phyloP scores from a whole-genome alignment of 2,329 filamentous ascomycete species.

The Knufia petricola region DNA sequence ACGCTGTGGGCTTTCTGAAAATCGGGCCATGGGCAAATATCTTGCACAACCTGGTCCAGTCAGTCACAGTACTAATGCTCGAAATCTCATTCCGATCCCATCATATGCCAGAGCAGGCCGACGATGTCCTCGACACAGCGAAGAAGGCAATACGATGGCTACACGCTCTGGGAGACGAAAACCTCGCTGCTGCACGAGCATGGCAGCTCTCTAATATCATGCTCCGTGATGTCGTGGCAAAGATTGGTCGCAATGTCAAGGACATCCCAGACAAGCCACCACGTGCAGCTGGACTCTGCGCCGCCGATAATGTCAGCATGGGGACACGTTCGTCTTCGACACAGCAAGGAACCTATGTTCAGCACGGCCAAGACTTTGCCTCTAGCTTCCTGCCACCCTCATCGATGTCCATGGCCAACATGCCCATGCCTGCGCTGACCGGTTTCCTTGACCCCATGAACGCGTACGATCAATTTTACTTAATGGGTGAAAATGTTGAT shows the following conservation, averaged over 20 bases:
- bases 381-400: not conserved
- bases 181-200: conserved; percentile 31
- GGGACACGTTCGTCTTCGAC: not conserved
- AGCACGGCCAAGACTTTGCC: not conserved
- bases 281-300: conserved; percentile 6
- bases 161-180: conserved; percentile 31
- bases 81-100: conserved; percentile 36
- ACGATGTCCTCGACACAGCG: conserved; percentile 27
- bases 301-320: conserved; percentile 1
- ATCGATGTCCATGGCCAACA: not conserved
- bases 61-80: conserved; percentile 36
- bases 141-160: conserved; percentile 38
- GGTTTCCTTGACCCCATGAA: conserved; percentile 16
- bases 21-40: conserved; percentile 38
- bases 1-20: conserved; percentile 32
- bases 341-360: not conserved
- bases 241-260: conserved; percentile 26
- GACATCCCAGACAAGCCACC: conserved; percentile 24
- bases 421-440: not conserved
- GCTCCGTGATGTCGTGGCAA: conserved; percentile 27
- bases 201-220: conserved; percentile 34
- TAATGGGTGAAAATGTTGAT: conserved; percentile 13
- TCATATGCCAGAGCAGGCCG: conserved; percentile 35
- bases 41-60: conserved; percentile 38
- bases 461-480: conserved; percentile 22